Evolutionary conservation across 257 asterid genomes (phyloP).

Genomic region (Solanum medicagineum): DNA sequence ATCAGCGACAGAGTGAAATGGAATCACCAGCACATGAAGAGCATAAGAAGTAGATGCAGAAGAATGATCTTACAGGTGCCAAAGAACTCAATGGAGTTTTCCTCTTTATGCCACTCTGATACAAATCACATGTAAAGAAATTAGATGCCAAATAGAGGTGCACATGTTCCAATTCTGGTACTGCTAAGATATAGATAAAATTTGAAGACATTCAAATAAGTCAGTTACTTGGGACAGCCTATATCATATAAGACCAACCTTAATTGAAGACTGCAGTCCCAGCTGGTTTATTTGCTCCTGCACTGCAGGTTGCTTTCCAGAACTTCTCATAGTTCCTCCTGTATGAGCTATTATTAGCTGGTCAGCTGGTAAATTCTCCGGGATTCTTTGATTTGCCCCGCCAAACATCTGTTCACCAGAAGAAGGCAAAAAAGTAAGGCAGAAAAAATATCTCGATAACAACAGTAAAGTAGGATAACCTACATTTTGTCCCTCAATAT

Average conservation of each 20-base stretch:
- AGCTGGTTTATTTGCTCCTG: not conserved
- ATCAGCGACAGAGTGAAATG: not conserved
- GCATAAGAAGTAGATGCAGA: not conserved
- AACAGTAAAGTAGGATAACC: not conserved
- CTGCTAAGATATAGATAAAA: not conserved
- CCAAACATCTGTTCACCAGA: not conserved
- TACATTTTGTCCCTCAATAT: not conserved
- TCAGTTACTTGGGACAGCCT: not conserved
- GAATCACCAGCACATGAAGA: not conserved
- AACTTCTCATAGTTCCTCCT: not conserved
- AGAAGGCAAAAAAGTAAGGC: not conserved
- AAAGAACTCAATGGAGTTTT: not conserved
- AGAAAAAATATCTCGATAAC: not conserved
- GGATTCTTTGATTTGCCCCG: not conserved
- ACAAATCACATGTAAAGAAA: not conserved
- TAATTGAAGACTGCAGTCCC: not conserved
- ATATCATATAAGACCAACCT: not conserved
- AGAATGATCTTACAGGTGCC: not conserved
- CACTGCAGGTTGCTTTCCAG: not conserved
- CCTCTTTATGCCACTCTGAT: not conserved
- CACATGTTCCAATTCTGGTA: not conserved
- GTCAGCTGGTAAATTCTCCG: not conserved
- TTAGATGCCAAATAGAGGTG: not conserved
- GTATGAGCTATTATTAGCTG: not conserved
- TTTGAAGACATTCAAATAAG: not conserved